These are phyloP conservation scores for Sclerotinia minor DNA, from an alignment of 2,329 filamentous ascomycete genomes.

Conservation along the genomic window DNA sequence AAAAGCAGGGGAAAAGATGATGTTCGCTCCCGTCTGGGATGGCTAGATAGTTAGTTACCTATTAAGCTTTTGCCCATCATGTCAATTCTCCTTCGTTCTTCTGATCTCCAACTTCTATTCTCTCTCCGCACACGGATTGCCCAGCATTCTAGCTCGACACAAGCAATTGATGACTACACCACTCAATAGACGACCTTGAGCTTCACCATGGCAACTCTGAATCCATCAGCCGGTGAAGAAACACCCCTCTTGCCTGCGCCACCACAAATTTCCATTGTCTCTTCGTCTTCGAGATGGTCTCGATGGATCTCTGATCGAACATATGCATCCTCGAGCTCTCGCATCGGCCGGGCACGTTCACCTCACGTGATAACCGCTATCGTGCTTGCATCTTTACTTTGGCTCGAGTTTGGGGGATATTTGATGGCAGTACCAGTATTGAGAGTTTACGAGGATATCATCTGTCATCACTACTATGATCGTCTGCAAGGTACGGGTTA, in stretches of 20 bases:
- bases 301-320: background rate
- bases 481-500: conserved; percentile 31
- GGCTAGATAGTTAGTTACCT: too few relatives aligned
- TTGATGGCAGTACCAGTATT: conserved; percentile 42
- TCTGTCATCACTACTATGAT: conserved; percentile 45
- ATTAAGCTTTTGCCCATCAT: too few relatives aligned
- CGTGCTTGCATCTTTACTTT: conserved; percentile 40
- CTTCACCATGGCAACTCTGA: background rate
- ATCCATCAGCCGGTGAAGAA: background rate
- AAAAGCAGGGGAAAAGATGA: too few relatives aligned
- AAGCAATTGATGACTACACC: background rate
- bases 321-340: background rate
- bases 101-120: background rate
- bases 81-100: too few relatives aligned
- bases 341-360: conserved; percentile 28
- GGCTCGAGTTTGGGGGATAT: conserved; percentile 37
- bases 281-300: background rate
- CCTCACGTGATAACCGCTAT: conserved; percentile 41
- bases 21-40: too few relatives aligned
- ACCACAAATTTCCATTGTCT: too few relatives aligned
- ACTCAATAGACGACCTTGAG: background rate
- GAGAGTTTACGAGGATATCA: conserved; percentile 45
- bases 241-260: background rate
- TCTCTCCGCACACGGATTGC: background rate
- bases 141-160: background rate